Percentiles rank a stretch among this genome's conserved stretches.
phyloP scores from a whole-genome alignment of 345 rosid species.

The Acer yangbiense region DNA sequence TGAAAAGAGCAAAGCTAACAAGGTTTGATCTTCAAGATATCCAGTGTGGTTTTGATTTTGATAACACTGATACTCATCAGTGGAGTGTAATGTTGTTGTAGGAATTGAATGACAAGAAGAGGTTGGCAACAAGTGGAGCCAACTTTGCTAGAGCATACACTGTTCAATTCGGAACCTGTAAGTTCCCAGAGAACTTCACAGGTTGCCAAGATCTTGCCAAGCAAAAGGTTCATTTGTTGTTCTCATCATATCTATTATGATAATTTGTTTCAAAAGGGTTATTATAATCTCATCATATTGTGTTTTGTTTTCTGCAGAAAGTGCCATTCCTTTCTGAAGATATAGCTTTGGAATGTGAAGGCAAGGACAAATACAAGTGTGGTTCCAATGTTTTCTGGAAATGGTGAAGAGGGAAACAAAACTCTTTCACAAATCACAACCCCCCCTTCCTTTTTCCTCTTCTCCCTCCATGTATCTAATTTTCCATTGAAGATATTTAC shows the following conservation, averaged over 20 bases:
- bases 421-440: conserved; percentile 9
- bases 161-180: conserved; percentile 86
- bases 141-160: conserved; percentile 97
- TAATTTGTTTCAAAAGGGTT: background rate
- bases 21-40: conserved; percentile 43
- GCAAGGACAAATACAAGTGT: conserved; percentile 96
- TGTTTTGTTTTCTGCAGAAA: conserved; percentile 57
- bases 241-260: background rate
- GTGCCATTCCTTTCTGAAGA: conserved; percentile 88
- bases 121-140: conserved; percentile 95
- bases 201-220: conserved; percentile 99
- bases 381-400: conserved; percentile 99
- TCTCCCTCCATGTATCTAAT: conserved; percentile 38
- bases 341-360: conserved; percentile 84
- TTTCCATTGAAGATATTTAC: conserved; percentile 19
- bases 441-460: background rate
- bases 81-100: conserved; percentile 24
- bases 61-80: background rate
- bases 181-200: conserved; percentile 98
- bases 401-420: conserved; percentile 56
- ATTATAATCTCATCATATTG: too few relatives aligned
- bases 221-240: conserved; percentile 62
- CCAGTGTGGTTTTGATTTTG: too few relatives aligned
- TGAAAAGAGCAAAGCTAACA: conserved; percentile 95
- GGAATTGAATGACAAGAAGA: conserved; percentile 97